Evolutionary conservation across 228 moss, liverwort and hornwort genomes (phyloP).

Genomic region (Sphagnum fallax): DNA sequence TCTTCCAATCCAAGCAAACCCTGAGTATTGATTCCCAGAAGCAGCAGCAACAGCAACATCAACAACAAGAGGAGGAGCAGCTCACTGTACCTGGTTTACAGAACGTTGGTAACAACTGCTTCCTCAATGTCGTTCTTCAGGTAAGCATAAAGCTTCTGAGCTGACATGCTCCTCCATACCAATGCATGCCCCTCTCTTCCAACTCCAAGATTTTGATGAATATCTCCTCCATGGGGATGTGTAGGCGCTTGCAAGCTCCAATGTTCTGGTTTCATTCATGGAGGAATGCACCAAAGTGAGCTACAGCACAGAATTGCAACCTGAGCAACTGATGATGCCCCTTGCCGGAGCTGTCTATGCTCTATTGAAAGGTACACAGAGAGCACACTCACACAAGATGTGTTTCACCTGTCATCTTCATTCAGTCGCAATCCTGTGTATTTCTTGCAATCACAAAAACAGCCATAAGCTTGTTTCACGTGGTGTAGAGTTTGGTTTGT

Average conservation of each 20-base stretch:
- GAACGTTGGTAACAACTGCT: conserved; percentile 86
- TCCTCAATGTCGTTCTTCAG: conserved; percentile 93
- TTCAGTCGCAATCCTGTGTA: no score
- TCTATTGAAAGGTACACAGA: conserved; percentile 58
- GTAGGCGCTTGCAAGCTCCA: conserved; percentile 88
- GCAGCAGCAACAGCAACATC: neutral
- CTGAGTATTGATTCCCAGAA: conserved; percentile 7
- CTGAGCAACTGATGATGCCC: conserved; percentile 58
- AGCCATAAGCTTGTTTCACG: no score
- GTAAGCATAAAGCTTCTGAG: conserved; percentile 12
- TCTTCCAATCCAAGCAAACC: conserved; percentile 15
- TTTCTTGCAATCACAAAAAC: no score
- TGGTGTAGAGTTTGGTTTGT: neutral
- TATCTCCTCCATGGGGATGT: conserved; percentile 1
- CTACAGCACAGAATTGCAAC: conserved; percentile 36
- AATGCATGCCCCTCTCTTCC: neutral
- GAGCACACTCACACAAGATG: no score
- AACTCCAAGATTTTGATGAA: no score
- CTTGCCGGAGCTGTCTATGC: conserved; percentile 71
- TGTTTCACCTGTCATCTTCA: no score
- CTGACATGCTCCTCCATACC: neutral
- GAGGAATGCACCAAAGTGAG: conserved; percentile 60
- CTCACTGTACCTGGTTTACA: conserved; percentile 76
- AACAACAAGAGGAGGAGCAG: conserved; percentile 11
- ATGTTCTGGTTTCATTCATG: conserved; percentile 67